phyloP scores from a whole-genome alignment of 805 yeast genomes.

The Sungouiella thailandica region DNA sequence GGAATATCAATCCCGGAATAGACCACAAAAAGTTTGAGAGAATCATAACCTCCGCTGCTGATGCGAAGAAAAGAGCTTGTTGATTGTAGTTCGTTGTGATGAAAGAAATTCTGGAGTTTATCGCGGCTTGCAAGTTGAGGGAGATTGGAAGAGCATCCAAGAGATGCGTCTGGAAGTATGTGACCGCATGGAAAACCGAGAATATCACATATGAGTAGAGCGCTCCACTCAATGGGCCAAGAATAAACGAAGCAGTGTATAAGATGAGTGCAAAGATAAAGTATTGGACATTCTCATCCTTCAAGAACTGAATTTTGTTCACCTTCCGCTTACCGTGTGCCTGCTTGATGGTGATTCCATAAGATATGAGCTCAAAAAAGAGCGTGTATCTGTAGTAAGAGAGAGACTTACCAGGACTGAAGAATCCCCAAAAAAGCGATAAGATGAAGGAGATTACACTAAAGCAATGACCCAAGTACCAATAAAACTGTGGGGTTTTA shows the following conservation, averaged over 20 bases:
- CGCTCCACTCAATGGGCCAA: slow-evolving; percentile 36
- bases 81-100: slow-evolving; percentile 30
- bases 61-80: slow-evolving; percentile 34
- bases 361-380: slow-evolving; percentile 52
- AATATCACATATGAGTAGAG: slow-evolving; percentile 32
- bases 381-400: slow-evolving; percentile 33
- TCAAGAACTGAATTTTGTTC: slow-evolving; percentile 16
- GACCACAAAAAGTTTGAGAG: slow-evolving; percentile 20
- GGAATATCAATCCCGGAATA: slow-evolving; percentile 22
- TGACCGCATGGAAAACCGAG: slow-evolving; percentile 33
- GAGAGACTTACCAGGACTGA: slow-evolving; percentile 25
- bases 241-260: slow-evolving; percentile 22
- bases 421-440: slow-evolving; percentile 39
- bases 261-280: slow-evolving; percentile 28
- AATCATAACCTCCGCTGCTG: slow-evolving; percentile 32
- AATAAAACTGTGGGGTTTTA: slow-evolving; percentile 47
- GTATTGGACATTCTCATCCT: slow-evolving; percentile 41
- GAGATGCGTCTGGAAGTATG: slow-evolving; percentile 34
- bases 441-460: slow-evolving; percentile 40
- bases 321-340: slow-evolving; percentile 36
- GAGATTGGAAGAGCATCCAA: slow-evolving; percentile 30
- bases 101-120: slow-evolving; percentile 24
- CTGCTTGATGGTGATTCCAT: slow-evolving; percentile 58
- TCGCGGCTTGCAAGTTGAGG: slow-evolving; percentile 23
- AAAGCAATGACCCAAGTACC: slow-evolving; percentile 61